A percentile compares a stretch with the other conserved stretches of the same genome.
phyloP scores from a whole-genome alignment of 805 yeast species.

The Vanderwaltozyma verrucispora region DNA sequence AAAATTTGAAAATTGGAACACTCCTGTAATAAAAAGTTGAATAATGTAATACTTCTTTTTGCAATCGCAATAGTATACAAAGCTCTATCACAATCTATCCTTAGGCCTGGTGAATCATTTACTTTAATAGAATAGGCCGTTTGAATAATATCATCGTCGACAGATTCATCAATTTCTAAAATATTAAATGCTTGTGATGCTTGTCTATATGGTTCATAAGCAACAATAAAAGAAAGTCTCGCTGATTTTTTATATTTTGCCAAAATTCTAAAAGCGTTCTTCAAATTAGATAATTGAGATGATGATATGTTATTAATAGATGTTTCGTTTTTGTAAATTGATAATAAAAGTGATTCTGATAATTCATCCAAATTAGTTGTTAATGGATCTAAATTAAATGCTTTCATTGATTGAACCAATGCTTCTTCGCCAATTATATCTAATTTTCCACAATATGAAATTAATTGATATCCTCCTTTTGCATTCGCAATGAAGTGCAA shows the following conservation, averaged over 20 bases:
- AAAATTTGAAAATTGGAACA: constrained; percentile 22
- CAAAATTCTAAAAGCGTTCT: constrained; percentile 32
- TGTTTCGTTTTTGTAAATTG: constrained; percentile 27
- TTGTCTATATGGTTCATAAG: constrained; percentile 34
- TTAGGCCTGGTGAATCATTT: constrained; percentile 39
- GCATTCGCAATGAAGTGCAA: constrained; percentile 40
- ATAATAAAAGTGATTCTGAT: constrained; percentile 24
- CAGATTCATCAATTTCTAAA: constrained; percentile 40
- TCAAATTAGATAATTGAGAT: constrained; percentile 20
- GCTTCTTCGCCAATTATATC: constrained; percentile 46
- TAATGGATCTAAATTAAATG: constrained; percentile 28
- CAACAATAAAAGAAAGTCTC: constrained; percentile 29
- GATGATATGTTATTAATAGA: constrained; percentile 4
- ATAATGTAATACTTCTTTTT: constrained; percentile 46
- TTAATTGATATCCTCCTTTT: constrained; percentile 38
- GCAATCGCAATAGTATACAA: constrained; percentile 50
- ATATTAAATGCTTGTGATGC: constrained; percentile 43
- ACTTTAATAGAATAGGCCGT: constrained; percentile 63
- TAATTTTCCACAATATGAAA: constrained; percentile 38
- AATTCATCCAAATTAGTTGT: constrained; percentile 12
- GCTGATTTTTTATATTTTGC: constrained; percentile 32
- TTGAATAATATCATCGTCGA: constrained; percentile 60
- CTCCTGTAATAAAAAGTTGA: constrained; percentile 40
- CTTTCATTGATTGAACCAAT: constrained; percentile 30
- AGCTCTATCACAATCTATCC: constrained; percentile 39